Evolutionary conservation across 164 flowering plant species (phyloP).

Genomic region (Warburgia ugandensis): DNA sequence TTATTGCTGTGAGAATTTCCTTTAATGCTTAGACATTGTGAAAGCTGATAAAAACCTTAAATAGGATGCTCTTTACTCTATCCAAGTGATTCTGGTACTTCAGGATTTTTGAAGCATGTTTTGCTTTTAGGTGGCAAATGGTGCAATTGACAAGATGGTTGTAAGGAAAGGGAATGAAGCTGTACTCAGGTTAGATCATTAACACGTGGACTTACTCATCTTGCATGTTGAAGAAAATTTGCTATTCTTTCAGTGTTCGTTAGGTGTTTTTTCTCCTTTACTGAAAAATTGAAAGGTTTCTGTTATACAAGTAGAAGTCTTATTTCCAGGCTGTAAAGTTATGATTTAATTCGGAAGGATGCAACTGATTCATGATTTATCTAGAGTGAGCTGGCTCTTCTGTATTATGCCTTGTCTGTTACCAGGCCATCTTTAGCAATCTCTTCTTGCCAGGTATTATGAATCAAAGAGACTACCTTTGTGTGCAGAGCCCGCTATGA

Average conservation of each 20-base stretch:
- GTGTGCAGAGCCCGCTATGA: conserved; percentile 91
- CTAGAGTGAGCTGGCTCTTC: neutral
- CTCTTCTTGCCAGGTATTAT: too few species aligned
- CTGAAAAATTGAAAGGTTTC: neutral
- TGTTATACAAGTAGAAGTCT: neutral
- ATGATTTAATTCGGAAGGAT: too few species aligned
- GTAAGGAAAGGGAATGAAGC: conserved; percentile 97
- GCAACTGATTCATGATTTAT: too few species aligned
- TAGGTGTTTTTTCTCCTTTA: neutral
- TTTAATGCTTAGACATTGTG: neutral
- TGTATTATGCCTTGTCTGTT: neutral
- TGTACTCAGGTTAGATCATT: conserved; percentile 61
- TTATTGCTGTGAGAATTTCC: conserved; percentile 65
- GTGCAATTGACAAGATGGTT: conserved; percentile 55
- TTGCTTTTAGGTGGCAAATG: conserved; percentile 77
- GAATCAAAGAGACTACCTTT: neutral
- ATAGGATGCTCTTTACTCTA: too few species aligned
- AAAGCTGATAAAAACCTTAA: too few species aligned
- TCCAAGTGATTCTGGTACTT: too few species aligned
- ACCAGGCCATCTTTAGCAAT: too few species aligned
- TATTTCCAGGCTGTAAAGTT: neutral
- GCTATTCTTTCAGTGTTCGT: neutral
- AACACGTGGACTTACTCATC: neutral
- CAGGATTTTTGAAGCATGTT: too few species aligned
- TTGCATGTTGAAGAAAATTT: neutral